Percentiles rank a stretch among this genome's conserved stretches.
Conservation (phyloP, 2,329 filamentous ascomycete species). For the Emericellopsis cladophorae region DNA sequence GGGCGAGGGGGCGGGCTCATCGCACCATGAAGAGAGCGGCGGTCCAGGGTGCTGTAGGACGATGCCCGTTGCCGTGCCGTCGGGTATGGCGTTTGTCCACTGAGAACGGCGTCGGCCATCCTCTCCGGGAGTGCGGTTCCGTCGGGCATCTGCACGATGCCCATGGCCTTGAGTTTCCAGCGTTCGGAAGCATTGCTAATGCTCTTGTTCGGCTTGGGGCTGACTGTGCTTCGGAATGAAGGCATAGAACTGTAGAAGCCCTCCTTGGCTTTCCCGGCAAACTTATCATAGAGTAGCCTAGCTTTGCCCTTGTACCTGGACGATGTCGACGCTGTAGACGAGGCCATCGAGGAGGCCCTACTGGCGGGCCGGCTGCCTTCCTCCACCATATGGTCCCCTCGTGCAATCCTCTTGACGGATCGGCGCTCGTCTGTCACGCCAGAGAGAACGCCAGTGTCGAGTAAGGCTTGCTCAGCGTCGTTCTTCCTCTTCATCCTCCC, state of each 20-base stretch:
- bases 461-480: slow-evolving; percentile 22
- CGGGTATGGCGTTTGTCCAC: slow-evolving; percentile 18
- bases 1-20: neutral
- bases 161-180: slow-evolving; percentile 36
- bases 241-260: slow-evolving; percentile 26
- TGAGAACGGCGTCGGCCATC: slow-evolving; percentile 30
- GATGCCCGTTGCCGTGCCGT: neutral
- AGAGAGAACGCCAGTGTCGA: slow-evolving; percentile 27
- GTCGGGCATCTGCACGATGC: slow-evolving; percentile 38
- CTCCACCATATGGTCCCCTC: slow-evolving; percentile 7
- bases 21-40: neutral
- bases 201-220: slow-evolving; percentile 12
- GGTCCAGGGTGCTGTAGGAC: slow-evolving; percentile 1
- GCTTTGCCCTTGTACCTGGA: slow-evolving; percentile 14
- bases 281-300: slow-evolving; percentile 20
- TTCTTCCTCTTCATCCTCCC: slow-evolving; percentile 13
- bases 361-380: neutral
- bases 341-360: neutral
- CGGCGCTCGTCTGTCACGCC: slow-evolving; percentile 25
- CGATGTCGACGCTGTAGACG: neutral
- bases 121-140: slow-evolving; percentile 40
- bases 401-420: slow-evolving; percentile 20
- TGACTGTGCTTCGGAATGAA: slow-evolving; percentile 12
- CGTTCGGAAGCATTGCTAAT: slow-evolving; percentile 26
- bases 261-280: slow-evolving; percentile 12